These are phyloP conservation scores for Voacanga thouarsii DNA, from an alignment of 257 asterid species.

Conservation along the genomic window DNA sequence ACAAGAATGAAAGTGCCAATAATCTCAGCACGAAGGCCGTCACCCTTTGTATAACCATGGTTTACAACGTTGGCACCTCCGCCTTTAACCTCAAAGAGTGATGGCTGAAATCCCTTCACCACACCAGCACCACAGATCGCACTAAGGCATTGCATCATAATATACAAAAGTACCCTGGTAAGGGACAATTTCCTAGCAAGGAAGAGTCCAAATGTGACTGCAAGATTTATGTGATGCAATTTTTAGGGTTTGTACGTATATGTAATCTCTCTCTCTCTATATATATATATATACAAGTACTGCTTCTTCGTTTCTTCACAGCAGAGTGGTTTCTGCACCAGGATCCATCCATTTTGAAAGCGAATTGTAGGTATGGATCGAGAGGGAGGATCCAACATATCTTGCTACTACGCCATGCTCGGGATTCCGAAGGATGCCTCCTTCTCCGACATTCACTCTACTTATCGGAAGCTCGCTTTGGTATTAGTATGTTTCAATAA, in stretches of 20 bases:
- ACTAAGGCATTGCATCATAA: too few species aligned
- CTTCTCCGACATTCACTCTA: conserved; percentile 72
- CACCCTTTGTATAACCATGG: too few species aligned
- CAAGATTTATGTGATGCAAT: too few species aligned
- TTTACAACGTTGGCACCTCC: too few species aligned
- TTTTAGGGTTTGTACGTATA: neutral
- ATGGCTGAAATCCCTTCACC: too few species aligned
- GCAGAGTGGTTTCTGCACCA: neutral
- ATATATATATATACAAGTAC: conserved; percentile 6
- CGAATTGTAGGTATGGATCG: conserved; percentile 43
- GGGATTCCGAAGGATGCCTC: conserved; percentile 82
- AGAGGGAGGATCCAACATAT: conserved; percentile 57
- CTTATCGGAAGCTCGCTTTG: conserved; percentile 85
- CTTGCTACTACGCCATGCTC: conserved; percentile 72
- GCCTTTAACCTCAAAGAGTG: too few species aligned
- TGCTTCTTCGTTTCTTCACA: neutral
- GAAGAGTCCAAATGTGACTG: too few species aligned
- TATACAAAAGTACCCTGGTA: too few species aligned
- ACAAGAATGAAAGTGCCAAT: too few species aligned
- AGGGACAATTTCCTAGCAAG: too few species aligned
- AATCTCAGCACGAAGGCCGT: too few species aligned
- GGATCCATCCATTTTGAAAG: conserved; percentile 7
- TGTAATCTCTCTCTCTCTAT: neutral
- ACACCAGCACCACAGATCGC: too few species aligned
- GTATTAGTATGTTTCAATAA: conserved; percentile 22